Conservation (phyloP, 371 early-diverging fungal genomes). For the Lichtheimia ornata region DNA sequence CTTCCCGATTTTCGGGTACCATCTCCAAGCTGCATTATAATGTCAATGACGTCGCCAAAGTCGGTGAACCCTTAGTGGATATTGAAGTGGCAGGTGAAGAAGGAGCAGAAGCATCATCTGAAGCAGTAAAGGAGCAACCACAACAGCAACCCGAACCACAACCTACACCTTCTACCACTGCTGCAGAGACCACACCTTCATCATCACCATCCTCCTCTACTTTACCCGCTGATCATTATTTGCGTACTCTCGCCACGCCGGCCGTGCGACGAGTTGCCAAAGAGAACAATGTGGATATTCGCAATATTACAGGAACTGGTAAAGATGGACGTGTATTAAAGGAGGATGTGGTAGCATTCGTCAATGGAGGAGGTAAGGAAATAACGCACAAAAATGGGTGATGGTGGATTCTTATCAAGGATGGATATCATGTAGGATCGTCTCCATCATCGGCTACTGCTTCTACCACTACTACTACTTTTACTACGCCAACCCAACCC, state of each 20-base stretch:
- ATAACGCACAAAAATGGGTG: slow-evolving; percentile 3
- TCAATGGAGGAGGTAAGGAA: slow-evolving; percentile 19
- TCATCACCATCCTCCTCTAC: background rate
- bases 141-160: background rate
- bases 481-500: background rate
- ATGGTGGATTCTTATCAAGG: background rate
- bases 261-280: slow-evolving; percentile 90
- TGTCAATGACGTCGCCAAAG: slow-evolving; percentile 89
- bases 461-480: background rate
- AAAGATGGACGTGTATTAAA: slow-evolving; percentile 87
- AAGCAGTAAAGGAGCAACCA: background rate
- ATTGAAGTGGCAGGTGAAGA: slow-evolving; percentile 74
- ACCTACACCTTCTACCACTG: background rate
- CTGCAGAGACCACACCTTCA: background rate
- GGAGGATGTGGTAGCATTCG: slow-evolving; percentile 81
- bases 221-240: slow-evolving; percentile 8
- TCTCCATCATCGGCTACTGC: slow-evolving; percentile 1
- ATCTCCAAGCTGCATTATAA: slow-evolving; percentile 80
- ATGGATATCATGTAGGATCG: background rate
- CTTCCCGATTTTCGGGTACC: slow-evolving; percentile 91
- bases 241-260: slow-evolving; percentile 74
- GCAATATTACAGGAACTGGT: slow-evolving; percentile 76
- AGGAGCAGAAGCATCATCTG: slow-evolving; percentile 8
- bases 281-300: slow-evolving; percentile 79
- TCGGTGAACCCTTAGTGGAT: slow-evolving; percentile 92